Conservation (phyloP, 768 basidiomycete genomes). For the Mycena alexandri region DNA sequence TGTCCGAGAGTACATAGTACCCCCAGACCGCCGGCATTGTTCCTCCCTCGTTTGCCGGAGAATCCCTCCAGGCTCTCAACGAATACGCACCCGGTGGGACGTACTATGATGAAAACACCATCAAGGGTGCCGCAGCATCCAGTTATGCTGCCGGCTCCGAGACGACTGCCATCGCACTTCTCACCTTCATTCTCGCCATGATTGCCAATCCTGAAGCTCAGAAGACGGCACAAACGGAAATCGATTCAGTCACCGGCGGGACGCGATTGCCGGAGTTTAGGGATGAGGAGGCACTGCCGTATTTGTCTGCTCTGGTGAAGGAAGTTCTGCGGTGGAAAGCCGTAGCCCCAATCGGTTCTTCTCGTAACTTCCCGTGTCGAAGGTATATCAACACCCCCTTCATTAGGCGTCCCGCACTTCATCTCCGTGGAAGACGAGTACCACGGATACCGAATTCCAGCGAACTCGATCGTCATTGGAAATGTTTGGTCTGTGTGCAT, state of each 20-base stretch:
- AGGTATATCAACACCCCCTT: too few species aligned
- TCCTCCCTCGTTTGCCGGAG: too few species aligned
- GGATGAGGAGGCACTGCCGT: slow-evolving; percentile 42
- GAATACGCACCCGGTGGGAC: too few species aligned
- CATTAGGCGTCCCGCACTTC: slow-evolving; percentile 34
- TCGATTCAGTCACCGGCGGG: slow-evolving; percentile 47
- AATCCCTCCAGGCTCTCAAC: too few species aligned
- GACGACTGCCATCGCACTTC: slow-evolving; percentile 10
- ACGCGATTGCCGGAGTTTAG: slow-evolving; percentile 42
- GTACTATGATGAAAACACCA: neutral
- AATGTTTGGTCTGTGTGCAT: slow-evolving; percentile 43
- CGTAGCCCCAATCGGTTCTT: slow-evolving; percentile 25
- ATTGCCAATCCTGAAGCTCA: slow-evolving; percentile 43
- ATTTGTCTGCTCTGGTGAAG: slow-evolving; percentile 18
- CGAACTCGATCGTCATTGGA: slow-evolving; percentile 41
- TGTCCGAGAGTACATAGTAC: too few species aligned
- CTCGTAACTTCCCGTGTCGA: too few species aligned
- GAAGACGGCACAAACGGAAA: slow-evolving; percentile 45
- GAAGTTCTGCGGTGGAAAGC: slow-evolving; percentile 22
- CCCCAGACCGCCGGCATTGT: too few species aligned
- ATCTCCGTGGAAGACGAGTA: slow-evolving; percentile 50
- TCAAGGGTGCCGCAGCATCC: slow-evolving; percentile 10
- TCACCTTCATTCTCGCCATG: slow-evolving; percentile 49
- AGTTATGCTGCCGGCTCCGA: slow-evolving; percentile 22
- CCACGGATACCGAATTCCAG: slow-evolving; percentile 51